Percentiles rank a stretch among this genome's conserved stretches.
Evolutionary conservation across 2,329 filamentous ascomycete genomes (phyloP).

Genomic region (Aspergillus terreus): DNA sequence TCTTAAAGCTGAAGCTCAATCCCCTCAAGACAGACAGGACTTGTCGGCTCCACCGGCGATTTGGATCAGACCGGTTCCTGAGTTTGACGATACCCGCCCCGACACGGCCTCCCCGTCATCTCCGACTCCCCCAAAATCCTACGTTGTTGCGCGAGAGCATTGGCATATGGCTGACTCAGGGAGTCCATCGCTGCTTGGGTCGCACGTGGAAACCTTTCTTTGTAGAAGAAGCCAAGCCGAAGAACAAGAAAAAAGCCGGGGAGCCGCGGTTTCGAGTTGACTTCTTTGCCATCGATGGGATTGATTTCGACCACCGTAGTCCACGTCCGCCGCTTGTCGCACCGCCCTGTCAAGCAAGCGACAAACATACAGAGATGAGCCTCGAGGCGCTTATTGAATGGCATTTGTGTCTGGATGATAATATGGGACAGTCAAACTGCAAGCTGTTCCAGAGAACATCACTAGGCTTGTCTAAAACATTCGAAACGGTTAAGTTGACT

Average conservation of each 20-base stretch:
- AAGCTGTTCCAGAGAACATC: constrained; percentile 45
- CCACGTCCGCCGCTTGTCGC: constrained; percentile 13
- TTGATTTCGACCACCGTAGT: constrained; percentile 30
- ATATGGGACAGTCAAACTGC: constrained; percentile 36
- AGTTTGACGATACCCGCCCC: constrained; percentile 36
- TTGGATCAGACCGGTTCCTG: constrained; percentile 46
- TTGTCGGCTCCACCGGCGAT: constrained; percentile 45
- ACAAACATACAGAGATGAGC: constrained; percentile 33
- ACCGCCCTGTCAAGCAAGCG: constrained; percentile 20
- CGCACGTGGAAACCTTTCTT: constrained; percentile 45
- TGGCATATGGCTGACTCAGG: constrained; percentile 37
- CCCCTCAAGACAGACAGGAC: constrained; percentile 40
- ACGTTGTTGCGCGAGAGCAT: constrained; percentile 32
- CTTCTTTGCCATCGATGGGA: constrained; percentile 45
- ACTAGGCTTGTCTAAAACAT: constrained; percentile 44
- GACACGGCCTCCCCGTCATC: constrained; percentile 23
- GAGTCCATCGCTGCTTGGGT: constrained; percentile 38
- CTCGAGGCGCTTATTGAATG: constrained; percentile 42
- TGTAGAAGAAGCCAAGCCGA: constrained; percentile 37
- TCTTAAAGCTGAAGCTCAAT: constrained; percentile 39
- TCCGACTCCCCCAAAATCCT: constrained; percentile 18
- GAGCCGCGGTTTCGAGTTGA: constrained; percentile 29
- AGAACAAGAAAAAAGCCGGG: constrained; percentile 27
- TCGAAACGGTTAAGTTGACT: constrained; percentile 33
- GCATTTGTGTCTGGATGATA: constrained; percentile 39